Conservation (phyloP, 306 rosid genomes). For the Alnus rubra region DNA sequence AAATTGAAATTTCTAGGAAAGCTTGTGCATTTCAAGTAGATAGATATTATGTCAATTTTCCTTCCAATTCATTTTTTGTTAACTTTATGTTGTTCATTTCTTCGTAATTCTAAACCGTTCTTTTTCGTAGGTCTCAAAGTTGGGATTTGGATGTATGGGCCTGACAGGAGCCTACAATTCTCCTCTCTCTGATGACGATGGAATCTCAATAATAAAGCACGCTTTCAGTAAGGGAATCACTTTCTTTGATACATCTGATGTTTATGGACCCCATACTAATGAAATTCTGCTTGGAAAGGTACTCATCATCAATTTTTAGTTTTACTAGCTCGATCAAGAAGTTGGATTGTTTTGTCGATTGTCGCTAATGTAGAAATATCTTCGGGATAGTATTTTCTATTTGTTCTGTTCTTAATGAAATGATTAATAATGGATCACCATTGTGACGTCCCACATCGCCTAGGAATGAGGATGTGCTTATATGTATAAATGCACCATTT, state of each 20-base stretch:
- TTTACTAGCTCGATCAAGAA: neutral
- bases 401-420: neutral
- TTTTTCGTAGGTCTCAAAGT: constrained; percentile 37
- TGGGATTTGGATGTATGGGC: constrained; percentile 52
- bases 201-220: constrained; percentile 23
- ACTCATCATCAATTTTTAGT: neutral
- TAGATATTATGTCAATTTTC: neutral
- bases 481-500: no score
- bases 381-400: neutral
- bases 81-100: neutral
- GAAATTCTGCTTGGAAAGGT: constrained; percentile 49
- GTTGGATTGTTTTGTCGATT: neutral
- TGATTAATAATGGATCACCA: neutral
- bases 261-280: constrained; percentile 34
- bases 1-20: no score
- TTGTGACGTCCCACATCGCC: no score
- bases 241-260: constrained; percentile 42
- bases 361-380: no score
- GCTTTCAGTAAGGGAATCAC: constrained; percentile 46
- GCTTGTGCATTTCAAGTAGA: no score
- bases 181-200: constrained; percentile 34
- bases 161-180: constrained; percentile 36
- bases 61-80: neutral
- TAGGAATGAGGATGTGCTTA: no score
- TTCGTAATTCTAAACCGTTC: neutral